These are phyloP conservation scores for Caryopteris hybrid DNA, from an alignment of 305 asterid species.

Conservation along the genomic window DNA sequence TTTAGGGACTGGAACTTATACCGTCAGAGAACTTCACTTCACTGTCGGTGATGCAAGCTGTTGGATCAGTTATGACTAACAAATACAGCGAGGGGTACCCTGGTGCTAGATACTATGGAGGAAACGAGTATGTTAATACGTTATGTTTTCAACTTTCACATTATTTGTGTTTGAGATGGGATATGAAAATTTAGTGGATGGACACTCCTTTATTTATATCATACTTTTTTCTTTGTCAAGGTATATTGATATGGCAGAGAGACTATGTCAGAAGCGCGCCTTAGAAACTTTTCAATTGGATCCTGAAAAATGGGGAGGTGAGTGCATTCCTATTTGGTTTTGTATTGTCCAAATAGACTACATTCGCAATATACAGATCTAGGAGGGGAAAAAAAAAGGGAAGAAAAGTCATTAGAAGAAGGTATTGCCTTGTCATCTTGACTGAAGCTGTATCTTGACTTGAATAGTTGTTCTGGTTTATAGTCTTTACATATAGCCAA, in stretches of 20 bases:
- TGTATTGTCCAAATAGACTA: not conserved
- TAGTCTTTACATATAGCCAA: not conserved
- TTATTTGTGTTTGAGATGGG: not conserved
- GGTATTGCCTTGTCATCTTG: not conserved
- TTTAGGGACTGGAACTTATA: conserved; percentile 24
- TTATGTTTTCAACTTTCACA: too few species aligned
- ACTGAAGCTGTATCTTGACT: not conserved
- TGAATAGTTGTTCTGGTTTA: not conserved
- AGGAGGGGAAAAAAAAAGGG: too few species aligned
- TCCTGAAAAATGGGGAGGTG: conserved; percentile 93
- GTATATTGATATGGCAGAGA: conserved; percentile 95
- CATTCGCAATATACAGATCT: not conserved
- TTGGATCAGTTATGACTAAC: conserved; percentile 28
- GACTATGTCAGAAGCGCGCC: conserved; percentile 86
- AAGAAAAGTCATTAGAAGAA: too few species aligned
- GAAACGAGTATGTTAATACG: conserved; percentile 22
- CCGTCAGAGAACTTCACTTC: conserved; percentile 27
- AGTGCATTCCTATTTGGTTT: not conserved
- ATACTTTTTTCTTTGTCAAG: conserved; percentile 27
- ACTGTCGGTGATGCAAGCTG: conserved; percentile 24
- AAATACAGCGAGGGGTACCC: conserved; percentile 27
- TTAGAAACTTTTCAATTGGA: conserved; percentile 70
- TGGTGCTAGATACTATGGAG: conserved; percentile 28
- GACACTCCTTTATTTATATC: not conserved
- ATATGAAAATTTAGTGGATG: not conserved